Conservation (phyloP, 2,329 filamentous ascomycete genomes). For the Pseudogymnoascus verrucosus region DNA sequence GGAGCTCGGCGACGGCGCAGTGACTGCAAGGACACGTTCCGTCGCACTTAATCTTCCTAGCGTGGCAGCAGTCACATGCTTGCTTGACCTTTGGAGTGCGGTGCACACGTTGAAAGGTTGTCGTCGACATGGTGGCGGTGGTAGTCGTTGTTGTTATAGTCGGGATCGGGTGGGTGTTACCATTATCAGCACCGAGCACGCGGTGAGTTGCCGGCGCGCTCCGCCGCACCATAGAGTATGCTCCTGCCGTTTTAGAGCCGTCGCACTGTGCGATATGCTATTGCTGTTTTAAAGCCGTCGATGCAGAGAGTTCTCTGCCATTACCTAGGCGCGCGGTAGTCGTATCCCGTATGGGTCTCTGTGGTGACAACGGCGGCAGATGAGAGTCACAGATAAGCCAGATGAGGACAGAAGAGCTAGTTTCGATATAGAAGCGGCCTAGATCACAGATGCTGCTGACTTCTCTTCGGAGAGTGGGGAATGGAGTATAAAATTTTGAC, state of each 20-base stretch:
- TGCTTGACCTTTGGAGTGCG: conserved; percentile 19
- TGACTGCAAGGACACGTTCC: conserved; percentile 23
- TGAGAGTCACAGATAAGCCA: not conserved
- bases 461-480: not conserved
- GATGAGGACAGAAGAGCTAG: not conserved
- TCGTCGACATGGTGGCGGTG: not conserved
- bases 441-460: not conserved
- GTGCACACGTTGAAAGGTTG: not conserved
- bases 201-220: not conserved
- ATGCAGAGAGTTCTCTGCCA: not conserved
- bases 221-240: not conserved
- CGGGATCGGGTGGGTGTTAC: not conserved
- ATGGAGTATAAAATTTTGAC: not conserved
- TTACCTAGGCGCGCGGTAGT: not conserved
- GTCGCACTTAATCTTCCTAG: conserved; percentile 26
- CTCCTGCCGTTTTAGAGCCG: too few species aligned
- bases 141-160: not conserved
- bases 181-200: not conserved
- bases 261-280: not conserved
- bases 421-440: not conserved
- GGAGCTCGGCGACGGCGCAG: conserved; percentile 15
- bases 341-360: not conserved
- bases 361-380: not conserved
- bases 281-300: not conserved
- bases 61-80: conserved; percentile 28